Evolutionary conservation across 768 basidiomycete genomes (phyloP).

Genomic region (Lactarius hatsudake): DNA sequence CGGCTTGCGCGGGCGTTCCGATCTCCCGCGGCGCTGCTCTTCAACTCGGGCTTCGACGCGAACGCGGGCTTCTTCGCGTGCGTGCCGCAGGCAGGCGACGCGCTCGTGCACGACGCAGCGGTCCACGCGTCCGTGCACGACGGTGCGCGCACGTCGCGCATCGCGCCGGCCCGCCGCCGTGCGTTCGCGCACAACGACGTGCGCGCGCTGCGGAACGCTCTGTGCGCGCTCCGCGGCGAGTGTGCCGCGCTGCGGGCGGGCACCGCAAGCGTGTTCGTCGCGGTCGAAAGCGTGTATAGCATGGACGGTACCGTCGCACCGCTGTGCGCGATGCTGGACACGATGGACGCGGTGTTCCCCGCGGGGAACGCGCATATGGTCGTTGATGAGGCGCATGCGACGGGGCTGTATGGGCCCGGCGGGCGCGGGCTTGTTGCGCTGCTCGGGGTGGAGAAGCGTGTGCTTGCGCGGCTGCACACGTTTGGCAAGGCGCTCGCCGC

Average conservation of each 20-base stretch:
- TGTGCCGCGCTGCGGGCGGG: constrained; percentile 41
- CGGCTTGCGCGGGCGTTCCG: constrained; percentile 65
- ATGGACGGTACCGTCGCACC: constrained; percentile 96
- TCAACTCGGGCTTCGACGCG: constrained; percentile 93
- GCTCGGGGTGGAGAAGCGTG: constrained; percentile 65
- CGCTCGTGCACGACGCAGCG: constrained; percentile 78
- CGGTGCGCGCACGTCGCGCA: constrained; percentile 66
- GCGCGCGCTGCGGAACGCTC: constrained; percentile 42
- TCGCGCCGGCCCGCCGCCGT: constrained; percentile 37
- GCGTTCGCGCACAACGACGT: constrained; percentile 76
- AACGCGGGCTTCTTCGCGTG: constrained; percentile 85
- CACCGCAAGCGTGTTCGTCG: constrained; percentile 61
- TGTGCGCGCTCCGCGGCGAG: constrained; percentile 43
- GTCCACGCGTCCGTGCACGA: constrained; percentile 93
- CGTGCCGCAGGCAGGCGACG: constrained; percentile 75
- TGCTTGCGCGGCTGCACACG: constrained; percentile 80
- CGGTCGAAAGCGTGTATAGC: constrained; percentile 87
- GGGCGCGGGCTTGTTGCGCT: constrained; percentile 73
- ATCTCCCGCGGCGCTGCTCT: constrained; percentile 66
- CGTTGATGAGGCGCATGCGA: constrained; percentile 93
- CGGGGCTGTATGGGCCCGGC: constrained; percentile 79
- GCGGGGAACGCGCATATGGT: constrained; percentile 65
- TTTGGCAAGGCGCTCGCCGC: constrained; percentile 91
- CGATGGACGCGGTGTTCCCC: constrained; percentile 61
- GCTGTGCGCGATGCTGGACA: constrained; percentile 58